Evolutionary conservation across 2,329 filamentous ascomycete species (phyloP).

Genomic region (Ceratocystis lukuohia): DNA sequence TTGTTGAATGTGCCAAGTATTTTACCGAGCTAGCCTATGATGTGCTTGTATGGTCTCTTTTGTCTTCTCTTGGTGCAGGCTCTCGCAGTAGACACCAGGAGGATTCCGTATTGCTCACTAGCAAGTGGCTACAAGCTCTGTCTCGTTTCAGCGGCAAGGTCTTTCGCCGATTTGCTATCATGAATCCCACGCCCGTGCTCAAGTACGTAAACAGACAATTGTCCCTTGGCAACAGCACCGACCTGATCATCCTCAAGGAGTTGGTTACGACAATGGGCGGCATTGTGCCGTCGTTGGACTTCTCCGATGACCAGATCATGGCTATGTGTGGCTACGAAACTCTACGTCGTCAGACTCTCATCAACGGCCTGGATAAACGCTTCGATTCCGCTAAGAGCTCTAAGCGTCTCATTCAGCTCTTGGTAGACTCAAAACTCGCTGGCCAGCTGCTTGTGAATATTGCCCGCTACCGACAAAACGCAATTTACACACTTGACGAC

Average conservation of each 20-base stretch:
- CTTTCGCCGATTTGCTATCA: slow-evolving; percentile 70
- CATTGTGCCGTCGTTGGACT: slow-evolving; percentile 72
- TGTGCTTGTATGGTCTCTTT: slow-evolving; percentile 79
- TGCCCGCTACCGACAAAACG: slow-evolving; percentile 79
- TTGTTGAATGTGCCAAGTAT: slow-evolving; percentile 88
- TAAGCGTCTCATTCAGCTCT: slow-evolving; percentile 62
- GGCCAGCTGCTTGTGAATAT: slow-evolving; percentile 78
- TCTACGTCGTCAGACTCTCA: slow-evolving; percentile 66
- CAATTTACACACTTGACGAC: slow-evolving; percentile 60
- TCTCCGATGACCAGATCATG: slow-evolving; percentile 75
- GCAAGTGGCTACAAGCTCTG: slow-evolving; percentile 80
- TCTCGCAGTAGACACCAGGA: slow-evolving; percentile 49
- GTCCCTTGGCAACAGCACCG: slow-evolving; percentile 67
- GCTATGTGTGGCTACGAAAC: slow-evolving; percentile 78
- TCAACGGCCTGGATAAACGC: slow-evolving; percentile 68
- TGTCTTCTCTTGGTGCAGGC: slow-evolving; percentile 55
- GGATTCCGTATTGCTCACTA: slow-evolving; percentile 58
- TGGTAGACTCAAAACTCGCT: slow-evolving; percentile 65
- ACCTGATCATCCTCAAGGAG: slow-evolving; percentile 82
- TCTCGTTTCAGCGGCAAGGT: slow-evolving; percentile 84
- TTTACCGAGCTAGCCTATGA: slow-evolving; percentile 90
- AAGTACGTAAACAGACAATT: slow-evolving; percentile 84
- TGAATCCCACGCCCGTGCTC: slow-evolving; percentile 73
- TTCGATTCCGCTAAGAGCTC: slow-evolving; percentile 63
- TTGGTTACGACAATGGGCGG: slow-evolving; percentile 88